Conservation (phyloP, 2,329 filamentous ascomycete genomes). For the Fusarium tuaranense region DNA sequence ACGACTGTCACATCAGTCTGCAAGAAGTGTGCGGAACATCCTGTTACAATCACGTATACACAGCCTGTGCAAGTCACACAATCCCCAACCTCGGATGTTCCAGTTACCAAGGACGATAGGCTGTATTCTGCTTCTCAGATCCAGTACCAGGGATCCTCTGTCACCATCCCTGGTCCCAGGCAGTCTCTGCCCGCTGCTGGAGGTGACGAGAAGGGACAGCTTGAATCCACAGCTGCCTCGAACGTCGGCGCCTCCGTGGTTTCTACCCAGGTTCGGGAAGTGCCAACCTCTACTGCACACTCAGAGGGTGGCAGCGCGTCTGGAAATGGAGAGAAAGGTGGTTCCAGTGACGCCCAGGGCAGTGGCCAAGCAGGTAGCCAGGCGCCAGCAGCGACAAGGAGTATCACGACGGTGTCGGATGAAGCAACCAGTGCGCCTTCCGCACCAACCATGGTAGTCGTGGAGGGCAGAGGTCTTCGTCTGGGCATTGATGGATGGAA, state of each 20-base stretch:
- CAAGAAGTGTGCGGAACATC: neutral
- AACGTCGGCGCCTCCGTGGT: neutral
- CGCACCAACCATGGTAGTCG: neutral
- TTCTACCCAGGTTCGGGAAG: neutral
- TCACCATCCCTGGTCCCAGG: neutral
- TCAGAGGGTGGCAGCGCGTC: neutral
- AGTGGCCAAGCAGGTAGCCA: neutral
- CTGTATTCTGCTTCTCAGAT: neutral
- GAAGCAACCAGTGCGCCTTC: neutral
- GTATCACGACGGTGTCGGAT: neutral
- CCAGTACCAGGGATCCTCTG: neutral
- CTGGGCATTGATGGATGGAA: neutral
- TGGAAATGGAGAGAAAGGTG: neutral
- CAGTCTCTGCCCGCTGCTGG: neutral
- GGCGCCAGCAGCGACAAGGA: neutral
- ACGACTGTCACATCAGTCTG: neutral
- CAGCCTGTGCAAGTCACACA: neutral
- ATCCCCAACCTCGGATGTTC: neutral
- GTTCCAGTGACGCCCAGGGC: neutral
- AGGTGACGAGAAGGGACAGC: rapidly evolving
- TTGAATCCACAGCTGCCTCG: neutral
- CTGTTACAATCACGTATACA: neutral
- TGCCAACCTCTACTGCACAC: neutral
- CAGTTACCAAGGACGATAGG: neutral
- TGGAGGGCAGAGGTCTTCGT: neutral